Evolutionary conservation across 2,329 filamentous ascomycete species (phyloP), one percentile per base, ranked within the genome.

Genomic region (Escovopsis weberi): DNA sequence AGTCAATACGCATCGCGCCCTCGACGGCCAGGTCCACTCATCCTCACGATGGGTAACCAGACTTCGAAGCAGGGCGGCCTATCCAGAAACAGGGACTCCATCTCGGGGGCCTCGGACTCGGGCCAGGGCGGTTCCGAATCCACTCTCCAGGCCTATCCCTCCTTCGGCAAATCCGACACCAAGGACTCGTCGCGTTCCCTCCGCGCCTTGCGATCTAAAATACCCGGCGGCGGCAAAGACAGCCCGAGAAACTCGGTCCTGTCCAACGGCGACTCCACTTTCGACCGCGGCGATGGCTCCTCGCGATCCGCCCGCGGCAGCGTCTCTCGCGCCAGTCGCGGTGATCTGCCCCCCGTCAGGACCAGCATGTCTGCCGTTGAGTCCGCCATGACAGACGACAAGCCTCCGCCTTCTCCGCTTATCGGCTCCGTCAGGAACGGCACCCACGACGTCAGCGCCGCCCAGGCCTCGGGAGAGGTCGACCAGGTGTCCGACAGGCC

Each of bases 401-500:
- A 78, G 57, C 66, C 79, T 12, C 89, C 88, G 4, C 88, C 87
- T n/a, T 94, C 87, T 2, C 88, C 88, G 3, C 81, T 89, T 18
- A 81, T 89, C 54, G 85, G 84, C 23, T 73, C 78, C 36, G 82
- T 82, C 11, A 66, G 87, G 48, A 81, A 78, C 53, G 68, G 74
- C 38, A 79, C 85, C 51, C 80, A 85, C 55, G 81, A 88, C 59
- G 78, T 94, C 37, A 75, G 74, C 55, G 82, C 82, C 38, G 88
- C 87, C 37, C 84, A 93, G 61, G 78, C 82, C 42, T 83, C 78
- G 40, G 88, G 89, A 43, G 91, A 98, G 61, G 87, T 98, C 36
- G 91, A 94, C 55, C 80, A 88, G 52, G 87, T 98, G 18, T 96
- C 89, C 12, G 91, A 96, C 56, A 81, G 82, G 46, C 89, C 88